phyloP scores from a whole-genome alignment of 129 eudicot genomes.

The Gnaphalium uliginosum region DNA sequence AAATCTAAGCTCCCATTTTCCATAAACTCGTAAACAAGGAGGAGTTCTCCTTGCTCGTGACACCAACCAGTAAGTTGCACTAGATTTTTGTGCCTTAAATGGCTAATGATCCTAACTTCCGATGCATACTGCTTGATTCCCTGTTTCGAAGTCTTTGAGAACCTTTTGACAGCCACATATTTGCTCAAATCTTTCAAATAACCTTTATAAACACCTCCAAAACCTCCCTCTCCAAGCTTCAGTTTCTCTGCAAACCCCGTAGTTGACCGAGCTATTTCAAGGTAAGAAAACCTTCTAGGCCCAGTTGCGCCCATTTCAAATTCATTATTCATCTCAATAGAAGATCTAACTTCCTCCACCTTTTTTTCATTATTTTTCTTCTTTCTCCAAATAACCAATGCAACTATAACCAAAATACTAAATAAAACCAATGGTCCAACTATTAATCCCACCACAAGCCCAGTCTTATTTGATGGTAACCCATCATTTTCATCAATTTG shows the following conservation, averaged over 20 bases:
- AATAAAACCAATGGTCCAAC: neutral
- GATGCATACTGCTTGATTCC: slow-evolving; percentile 38
- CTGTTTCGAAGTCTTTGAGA: too few species aligned
- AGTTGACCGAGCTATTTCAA: slow-evolving; percentile 36
- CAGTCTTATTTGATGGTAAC: neutral
- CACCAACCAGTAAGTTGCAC: slow-evolving; percentile 55
- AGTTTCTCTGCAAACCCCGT: slow-evolving; percentile 31
- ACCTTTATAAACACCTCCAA: too few species aligned
- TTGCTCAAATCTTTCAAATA: too few species aligned
- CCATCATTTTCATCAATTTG: neutral
- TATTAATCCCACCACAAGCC: neutral
- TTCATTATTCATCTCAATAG: slow-evolving; percentile 25
- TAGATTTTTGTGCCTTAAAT: slow-evolving; percentile 45
- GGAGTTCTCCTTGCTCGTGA: slow-evolving; percentile 38
- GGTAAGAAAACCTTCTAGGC: slow-evolving; percentile 44
- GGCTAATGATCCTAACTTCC: slow-evolving; percentile 46
- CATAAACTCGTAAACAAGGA: slow-evolving; percentile 43
- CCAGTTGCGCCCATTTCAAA: slow-evolving; percentile 33
- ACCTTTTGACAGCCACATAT: too few species aligned
- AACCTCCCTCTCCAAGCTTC: slow-evolving; percentile 60
- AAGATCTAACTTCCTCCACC: neutral
- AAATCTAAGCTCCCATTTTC: slow-evolving; percentile 39
- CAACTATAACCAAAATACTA: neutral
- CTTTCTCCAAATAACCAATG: neutral
- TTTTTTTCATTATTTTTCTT: neutral